Percentiles rank a stretch among this genome's conserved stretches.
Conservation (phyloP, 2,329 filamentous ascomycete species). For the Bipolaris zeicola region DNA sequence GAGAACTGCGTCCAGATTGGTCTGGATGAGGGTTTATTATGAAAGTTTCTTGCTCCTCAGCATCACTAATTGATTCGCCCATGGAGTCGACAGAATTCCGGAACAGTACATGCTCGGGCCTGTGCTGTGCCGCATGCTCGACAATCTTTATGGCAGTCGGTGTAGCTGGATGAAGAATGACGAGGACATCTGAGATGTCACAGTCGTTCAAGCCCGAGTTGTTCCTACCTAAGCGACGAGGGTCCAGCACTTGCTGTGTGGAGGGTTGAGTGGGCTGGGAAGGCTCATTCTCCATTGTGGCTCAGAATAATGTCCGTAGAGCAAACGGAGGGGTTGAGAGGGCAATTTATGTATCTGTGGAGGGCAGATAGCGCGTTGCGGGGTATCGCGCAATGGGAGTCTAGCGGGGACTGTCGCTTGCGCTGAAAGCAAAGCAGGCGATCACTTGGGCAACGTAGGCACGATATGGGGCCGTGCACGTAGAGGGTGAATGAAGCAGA, state of each 20-base stretch:
- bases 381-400: background rate
- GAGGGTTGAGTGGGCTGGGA: slow-evolving; percentile 62
- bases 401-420: slow-evolving; percentile 9
- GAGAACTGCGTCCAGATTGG: slow-evolving; percentile 24
- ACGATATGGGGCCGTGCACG: slow-evolving; percentile 10
- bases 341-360: slow-evolving; percentile 3
- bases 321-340: background rate
- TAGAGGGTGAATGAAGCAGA: background rate
- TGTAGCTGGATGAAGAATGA: slow-evolving; percentile 82
- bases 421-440: slow-evolving; percentile 5
- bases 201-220: slow-evolving; percentile 82
- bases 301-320: background rate
- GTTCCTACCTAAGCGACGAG: slow-evolving; percentile 76
- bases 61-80: slow-evolving; percentile 43
- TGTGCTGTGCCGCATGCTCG: slow-evolving; percentile 56
- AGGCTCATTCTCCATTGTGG: slow-evolving; percentile 27
- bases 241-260: slow-evolving; percentile 82
- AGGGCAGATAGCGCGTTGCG: background rate
- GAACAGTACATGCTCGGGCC: slow-evolving; percentile 65
- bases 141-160: slow-evolving; percentile 74
- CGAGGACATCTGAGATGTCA: slow-evolving; percentile 87
- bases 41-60: slow-evolving; percentile 54
- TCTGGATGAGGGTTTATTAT: slow-evolving; percentile 52
- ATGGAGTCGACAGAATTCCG: slow-evolving; percentile 51
- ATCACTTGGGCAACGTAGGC: slow-evolving; percentile 11